Conservation (phyloP, 2,329 filamentous ascomycete genomes). For the Hypoxylon sp. region DNA sequence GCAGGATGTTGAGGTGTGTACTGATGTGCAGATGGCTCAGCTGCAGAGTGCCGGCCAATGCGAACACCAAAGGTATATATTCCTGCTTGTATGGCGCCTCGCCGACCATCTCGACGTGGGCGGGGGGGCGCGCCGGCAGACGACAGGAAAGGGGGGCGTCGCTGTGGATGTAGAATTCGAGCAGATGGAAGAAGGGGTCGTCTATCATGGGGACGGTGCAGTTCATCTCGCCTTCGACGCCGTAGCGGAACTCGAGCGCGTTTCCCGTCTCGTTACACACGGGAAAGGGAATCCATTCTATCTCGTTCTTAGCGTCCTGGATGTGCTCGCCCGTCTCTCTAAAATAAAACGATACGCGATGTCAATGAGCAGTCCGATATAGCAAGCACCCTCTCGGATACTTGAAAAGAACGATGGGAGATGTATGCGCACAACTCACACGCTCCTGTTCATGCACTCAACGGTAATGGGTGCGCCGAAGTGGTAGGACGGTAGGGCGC, state of each 20-base stretch:
- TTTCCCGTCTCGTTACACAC: slow-evolving; percentile 87
- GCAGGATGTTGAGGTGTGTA: slow-evolving; percentile 87
- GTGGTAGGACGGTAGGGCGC: slow-evolving; percentile 69
- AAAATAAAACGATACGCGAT: slow-evolving; percentile 17
- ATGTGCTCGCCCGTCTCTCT: slow-evolving; percentile 93
- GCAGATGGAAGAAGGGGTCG: slow-evolving; percentile 86
- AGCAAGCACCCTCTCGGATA: slow-evolving; percentile 2
- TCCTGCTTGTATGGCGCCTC: slow-evolving; percentile 63
- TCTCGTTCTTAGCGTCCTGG: slow-evolving; percentile 80
- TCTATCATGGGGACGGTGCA: slow-evolving; percentile 83
- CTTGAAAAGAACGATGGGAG: not conserved
- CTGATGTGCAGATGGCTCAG: slow-evolving; percentile 90
- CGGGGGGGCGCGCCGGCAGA: slow-evolving; percentile 79
- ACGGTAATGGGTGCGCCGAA: slow-evolving; percentile 76
- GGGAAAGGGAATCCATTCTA: slow-evolving; percentile 93
- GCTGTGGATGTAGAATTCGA: slow-evolving; percentile 98
- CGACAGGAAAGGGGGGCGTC: slow-evolving; percentile 94
- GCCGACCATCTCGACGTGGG: slow-evolving; percentile 66
- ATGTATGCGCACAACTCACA: slow-evolving; percentile 62
- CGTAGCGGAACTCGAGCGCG: slow-evolving; percentile 88
- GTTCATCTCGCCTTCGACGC: slow-evolving; percentile 82
- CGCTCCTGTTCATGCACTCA: slow-evolving; percentile 79
- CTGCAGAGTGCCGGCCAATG: slow-evolving; percentile 89
- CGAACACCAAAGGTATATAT: slow-evolving; percentile 88
- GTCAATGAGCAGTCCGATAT: not conserved